These are phyloP conservation scores for Mycena filopes DNA, from an alignment of 768 basidiomycete species.

Conservation along the genomic window DNA sequence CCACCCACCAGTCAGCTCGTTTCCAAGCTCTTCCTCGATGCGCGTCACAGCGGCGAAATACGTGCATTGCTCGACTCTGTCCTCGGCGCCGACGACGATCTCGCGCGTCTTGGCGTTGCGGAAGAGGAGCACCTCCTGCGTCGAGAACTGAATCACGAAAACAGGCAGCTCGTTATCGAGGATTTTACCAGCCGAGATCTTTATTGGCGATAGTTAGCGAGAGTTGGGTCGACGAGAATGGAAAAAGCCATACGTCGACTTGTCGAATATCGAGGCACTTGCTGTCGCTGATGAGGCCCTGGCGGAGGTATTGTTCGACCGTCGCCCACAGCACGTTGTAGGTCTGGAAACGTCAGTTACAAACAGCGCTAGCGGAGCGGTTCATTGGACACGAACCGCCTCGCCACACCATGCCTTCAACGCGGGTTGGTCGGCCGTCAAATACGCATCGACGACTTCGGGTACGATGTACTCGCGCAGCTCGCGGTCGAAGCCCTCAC, in stretches of 20 bases:
- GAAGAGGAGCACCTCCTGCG: constrained; percentile 95
- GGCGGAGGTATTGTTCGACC: constrained; percentile 91
- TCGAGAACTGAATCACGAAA: constrained; percentile 90
- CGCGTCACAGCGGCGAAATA: constrained; percentile 95
- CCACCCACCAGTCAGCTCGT: constrained; percentile 98
- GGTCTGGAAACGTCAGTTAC: constrained; percentile 60
- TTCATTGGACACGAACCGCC: constrained; percentile 68
- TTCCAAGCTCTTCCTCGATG: constrained; percentile 85
- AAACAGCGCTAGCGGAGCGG: neutral
- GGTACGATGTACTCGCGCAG: constrained; percentile 97
- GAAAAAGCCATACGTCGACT: constrained; percentile 79
- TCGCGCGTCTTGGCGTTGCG: constrained; percentile 91
- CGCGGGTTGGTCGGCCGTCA: constrained; percentile 88
- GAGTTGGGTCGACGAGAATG: neutral
- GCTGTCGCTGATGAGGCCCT: constrained; percentile 92
- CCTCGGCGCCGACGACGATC: constrained; percentile 85
- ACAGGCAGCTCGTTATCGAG: constrained; percentile 92
- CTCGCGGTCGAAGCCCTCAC: constrained; percentile 90
- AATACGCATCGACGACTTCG: constrained; percentile 95
- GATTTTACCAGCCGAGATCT: constrained; percentile 89
- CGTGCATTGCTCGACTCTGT: constrained; percentile 91
- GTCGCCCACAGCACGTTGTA: constrained; percentile 99
- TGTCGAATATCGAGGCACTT: constrained; percentile 97
- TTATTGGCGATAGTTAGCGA: neutral
- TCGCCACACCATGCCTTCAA: constrained; percentile 94